phyloP scores from a whole-genome alignment of 169 alveolate species.

The Eimeria falciformis region DNA sequence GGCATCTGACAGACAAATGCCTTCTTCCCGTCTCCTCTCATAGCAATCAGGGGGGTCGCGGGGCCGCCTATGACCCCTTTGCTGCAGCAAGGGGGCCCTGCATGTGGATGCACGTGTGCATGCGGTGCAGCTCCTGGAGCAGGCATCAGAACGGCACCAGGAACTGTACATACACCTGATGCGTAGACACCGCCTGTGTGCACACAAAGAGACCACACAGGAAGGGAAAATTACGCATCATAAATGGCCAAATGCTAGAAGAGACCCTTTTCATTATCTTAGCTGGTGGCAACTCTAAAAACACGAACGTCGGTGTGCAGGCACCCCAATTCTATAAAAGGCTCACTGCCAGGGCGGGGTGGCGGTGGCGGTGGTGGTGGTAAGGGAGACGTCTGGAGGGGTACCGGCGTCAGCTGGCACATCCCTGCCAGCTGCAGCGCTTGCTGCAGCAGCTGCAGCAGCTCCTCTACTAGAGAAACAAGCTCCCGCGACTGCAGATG shows the following conservation, averaged over 20 bases:
- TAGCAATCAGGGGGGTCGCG: constrained; percentile 3
- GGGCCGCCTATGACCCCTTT: constrained; percentile 31
- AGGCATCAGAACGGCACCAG: not conserved
- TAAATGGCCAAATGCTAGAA: not conserved
- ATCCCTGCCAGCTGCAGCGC: constrained; percentile 24
- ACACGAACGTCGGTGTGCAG: not conserved
- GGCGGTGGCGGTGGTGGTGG: not conserved
- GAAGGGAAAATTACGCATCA: not conserved
- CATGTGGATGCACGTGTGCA: not conserved
- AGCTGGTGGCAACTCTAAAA: not conserved
- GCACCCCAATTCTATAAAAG: not conserved
- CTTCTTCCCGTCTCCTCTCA: not conserved
- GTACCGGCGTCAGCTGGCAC: not conserved
- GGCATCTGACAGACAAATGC: constrained; percentile 1
- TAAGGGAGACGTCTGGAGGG: not conserved
- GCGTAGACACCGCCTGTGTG: not conserved
- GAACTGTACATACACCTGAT: constrained; percentile 6
- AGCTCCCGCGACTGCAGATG: not conserved
- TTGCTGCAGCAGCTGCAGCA: constrained; percentile 61
- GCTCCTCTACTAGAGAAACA: not conserved
- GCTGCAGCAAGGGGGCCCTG: not conserved
- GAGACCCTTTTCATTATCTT: too few species aligned
- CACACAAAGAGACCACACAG: not conserved
- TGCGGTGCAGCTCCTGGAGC: not conserved
- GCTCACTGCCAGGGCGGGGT: constrained; percentile 38